Evolutionary conservation across 345 rosid species (phyloP).

Genomic region (Lepidium didymum): DNA sequence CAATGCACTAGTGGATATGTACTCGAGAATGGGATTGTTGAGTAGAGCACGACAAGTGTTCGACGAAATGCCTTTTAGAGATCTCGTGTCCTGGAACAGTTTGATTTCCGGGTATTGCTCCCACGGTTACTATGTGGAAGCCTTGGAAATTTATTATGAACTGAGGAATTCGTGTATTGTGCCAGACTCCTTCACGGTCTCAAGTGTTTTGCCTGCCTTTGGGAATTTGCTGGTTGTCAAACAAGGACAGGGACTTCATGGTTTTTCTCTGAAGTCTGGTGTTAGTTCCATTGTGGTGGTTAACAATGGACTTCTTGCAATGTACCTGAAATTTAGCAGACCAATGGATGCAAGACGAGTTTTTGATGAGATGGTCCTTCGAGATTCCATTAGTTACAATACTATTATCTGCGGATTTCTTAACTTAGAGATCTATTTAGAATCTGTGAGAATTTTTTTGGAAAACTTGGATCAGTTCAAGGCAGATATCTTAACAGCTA

Average conservation of each 20-base stretch:
- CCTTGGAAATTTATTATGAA: conserved; percentile 29
- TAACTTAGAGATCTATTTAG: conserved; percentile 37
- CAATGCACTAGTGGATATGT: conserved; percentile 66
- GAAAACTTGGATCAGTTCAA: conserved; percentile 34
- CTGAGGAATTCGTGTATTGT: conserved; percentile 27
- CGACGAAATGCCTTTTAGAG: conserved; percentile 48
- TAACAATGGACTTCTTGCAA: conserved; percentile 49
- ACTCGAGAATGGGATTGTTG: conserved; percentile 41
- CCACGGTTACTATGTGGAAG: conserved; percentile 42
- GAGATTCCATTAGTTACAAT: conserved; percentile 56
- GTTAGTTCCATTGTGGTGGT: conserved; percentile 31
- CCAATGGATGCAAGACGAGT: conserved; percentile 34
- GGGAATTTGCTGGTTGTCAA: conserved; percentile 37
- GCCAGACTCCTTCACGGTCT: conserved; percentile 50
- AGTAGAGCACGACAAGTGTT: conserved; percentile 43
- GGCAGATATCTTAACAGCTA: conserved; percentile 48
- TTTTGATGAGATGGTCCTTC: conserved; percentile 44
- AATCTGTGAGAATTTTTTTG: conserved; percentile 37
- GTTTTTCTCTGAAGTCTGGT: conserved; percentile 47
- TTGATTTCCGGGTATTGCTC: conserved; percentile 56
- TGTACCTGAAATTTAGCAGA: conserved; percentile 50
- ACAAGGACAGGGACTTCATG: conserved; percentile 42
- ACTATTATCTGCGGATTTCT: conserved; percentile 54
- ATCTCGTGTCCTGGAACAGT: conserved; percentile 61
- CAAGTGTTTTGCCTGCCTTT: conserved; percentile 55